A percentile compares a stretch with the other conserved stretches of the same genome.
Conservation (phyloP, 2,329 filamentous ascomycete genomes). For the Colletotrichum sp. region DNA sequence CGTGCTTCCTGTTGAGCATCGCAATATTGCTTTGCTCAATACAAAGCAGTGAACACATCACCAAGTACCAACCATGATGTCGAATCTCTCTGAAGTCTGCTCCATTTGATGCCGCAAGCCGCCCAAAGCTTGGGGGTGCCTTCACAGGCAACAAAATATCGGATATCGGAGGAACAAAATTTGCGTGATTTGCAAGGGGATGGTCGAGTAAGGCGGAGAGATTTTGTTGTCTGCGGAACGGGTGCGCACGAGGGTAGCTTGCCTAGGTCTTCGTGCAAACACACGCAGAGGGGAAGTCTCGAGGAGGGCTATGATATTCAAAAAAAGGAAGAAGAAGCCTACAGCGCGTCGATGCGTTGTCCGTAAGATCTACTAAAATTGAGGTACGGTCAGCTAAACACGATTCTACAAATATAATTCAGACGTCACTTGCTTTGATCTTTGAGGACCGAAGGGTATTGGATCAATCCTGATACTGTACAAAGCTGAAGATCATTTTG, state of each 20-base stretch:
- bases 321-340: not conserved
- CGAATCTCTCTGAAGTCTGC: not conserved
- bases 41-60: not conserved
- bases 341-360: not conserved
- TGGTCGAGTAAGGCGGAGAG: not conserved
- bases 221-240: not conserved
- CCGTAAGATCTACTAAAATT: not conserved
- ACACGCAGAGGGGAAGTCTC: not conserved
- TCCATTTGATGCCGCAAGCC: accelerated
- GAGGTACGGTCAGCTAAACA: not conserved
- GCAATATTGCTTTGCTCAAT: not conserved
- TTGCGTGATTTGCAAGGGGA: not conserved
- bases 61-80: not conserved
- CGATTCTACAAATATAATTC: accelerated
- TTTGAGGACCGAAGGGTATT: not conserved
- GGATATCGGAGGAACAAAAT: not conserved
- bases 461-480: not conserved
- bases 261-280: not conserved
- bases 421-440: not conserved
- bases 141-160: accelerated
- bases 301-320: too few species aligned
- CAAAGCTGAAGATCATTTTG: accelerated
- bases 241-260: not conserved
- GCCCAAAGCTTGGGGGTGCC: accelerated
- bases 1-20: accelerated